Evolutionary conservation across 495 filamentous ascomycete genomes (phyloP).

Genomic region (Neurospora hispaniola): DNA sequence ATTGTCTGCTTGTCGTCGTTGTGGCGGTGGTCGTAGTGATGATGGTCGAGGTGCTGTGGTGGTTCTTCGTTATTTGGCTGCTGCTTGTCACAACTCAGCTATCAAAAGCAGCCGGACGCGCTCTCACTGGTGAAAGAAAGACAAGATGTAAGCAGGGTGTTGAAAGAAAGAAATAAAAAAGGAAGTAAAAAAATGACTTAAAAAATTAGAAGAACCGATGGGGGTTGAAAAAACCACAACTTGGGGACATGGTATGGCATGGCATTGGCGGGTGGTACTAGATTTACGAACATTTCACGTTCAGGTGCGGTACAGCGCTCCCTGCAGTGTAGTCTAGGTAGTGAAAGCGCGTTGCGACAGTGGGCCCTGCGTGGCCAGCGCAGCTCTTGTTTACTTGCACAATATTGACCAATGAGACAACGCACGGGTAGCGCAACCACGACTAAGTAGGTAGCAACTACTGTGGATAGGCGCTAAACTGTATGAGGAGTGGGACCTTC

Average conservation of each 20-base stretch:
- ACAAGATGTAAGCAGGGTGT: not conserved
- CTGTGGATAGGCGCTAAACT: not conserved
- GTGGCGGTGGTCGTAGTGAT: not conserved
- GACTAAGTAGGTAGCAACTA: not conserved
- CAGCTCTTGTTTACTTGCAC: conserved; percentile 21
- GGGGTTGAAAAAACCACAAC: not conserved
- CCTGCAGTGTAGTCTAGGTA: not conserved
- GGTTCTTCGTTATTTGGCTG: not conserved
- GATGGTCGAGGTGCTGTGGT: not conserved
- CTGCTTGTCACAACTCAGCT: not conserved
- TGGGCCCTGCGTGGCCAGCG: conserved; percentile 3
- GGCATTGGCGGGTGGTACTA: not conserved
- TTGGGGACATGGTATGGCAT: not conserved
- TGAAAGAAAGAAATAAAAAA: not conserved
- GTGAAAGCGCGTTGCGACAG: conserved; percentile 13
- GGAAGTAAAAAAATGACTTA: too few species aligned
- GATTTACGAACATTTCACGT: not conserved
- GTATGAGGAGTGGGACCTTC: not conserved
- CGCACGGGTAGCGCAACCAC: not conserved
- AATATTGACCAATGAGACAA: conserved; percentile 12
- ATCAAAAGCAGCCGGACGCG: not conserved
- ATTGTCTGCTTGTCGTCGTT: not conserved
- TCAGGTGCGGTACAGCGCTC: not conserved
- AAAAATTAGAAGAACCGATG: not conserved
- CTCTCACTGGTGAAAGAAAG: not conserved